Evolutionary conservation across 129 eudicot species (phyloP), one percentile per base, ranked within the genome.

Genomic region (Apium graveolens): DNA sequence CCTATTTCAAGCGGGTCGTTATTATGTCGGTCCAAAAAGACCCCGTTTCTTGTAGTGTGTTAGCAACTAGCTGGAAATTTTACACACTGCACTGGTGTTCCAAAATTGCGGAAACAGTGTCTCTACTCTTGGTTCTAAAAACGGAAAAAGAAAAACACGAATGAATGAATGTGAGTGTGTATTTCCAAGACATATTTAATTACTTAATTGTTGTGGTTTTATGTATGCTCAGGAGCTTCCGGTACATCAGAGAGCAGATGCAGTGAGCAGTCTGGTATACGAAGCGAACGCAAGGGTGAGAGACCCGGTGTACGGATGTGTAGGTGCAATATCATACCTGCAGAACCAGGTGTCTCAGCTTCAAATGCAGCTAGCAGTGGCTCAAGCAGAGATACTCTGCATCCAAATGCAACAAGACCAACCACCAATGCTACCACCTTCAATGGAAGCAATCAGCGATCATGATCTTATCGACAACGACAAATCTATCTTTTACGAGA

Each of bases 271-370:
- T 79, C 82, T 91, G 49, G 98, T 89, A 4, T 93, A 93, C 42
- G 98, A 93, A 81, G 98, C 98, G 0, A 93, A 83, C 43, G 96
- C 98, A 0, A 82, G 98, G 78, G 80, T 81, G 76, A 76, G 94
- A 37, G 97, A 93, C 78, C 98, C 98, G 0, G 93, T 93, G 9
- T 90, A 93, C 60, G 98, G 98, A 44, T 93, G 98, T 42, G 97
- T 93, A 41, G 98, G 97, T 12, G 92, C 91, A 2, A 91, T 93
- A 75, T 90, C 92, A 2, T 84, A 81, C 81, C 79, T 93, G 75
- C 97, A 93, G 37, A 83, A 80, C 79, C 87, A 93, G 74, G 98
- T 93, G 34, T 83, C 97, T 26, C 89, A 89, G 83, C 91, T 93
- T 62, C 95, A 93, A 82, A 91, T 86, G 95, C 95, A 93, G 46